Evolutionary conservation across 306 rosid species (phyloP), one percentile per base, ranked within the genome.

Genomic region (Spatholobus suberectus): DNA sequence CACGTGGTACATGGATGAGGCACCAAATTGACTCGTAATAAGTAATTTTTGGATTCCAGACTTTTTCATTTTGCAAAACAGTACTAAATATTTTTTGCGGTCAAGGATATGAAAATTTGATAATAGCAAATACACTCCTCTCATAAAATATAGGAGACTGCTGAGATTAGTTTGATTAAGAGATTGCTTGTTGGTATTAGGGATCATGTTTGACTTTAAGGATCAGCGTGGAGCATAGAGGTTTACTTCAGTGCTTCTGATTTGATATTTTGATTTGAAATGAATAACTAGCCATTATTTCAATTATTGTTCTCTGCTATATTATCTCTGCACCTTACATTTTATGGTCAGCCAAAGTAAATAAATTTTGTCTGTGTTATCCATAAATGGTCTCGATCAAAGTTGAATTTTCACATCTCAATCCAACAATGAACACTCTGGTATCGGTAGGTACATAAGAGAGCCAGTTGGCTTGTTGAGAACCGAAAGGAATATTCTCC

Each of bases 111-210:
- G n/a, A n/a, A n/a, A n/a, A n/a, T n/a, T n/a, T n/a, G n/a, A n/a
- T n/a, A n/a, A n/a, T n/a, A n/a, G n/a, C n/a, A n/a, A n/a, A n/a
- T n/a, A n/a, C n/a, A n/a, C n/a, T n/a, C n/a, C n/a, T n/a, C n/a
- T n/a, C n/a, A n/a, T n/a, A n/a, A n/a, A 54, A 59, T 71, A 27
- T n/a, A 21, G 21, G 68, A 71, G 80, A 44, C 72, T 35, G 34
- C 13, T 63, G 44, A 49, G 43, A 62, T 29, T 24, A 46, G n/a
- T n/a, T n/a, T n/a, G 68, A 6, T 83, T 80, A 62, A 69, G 76
- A 32, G 81, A 82, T 87, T 80, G 81, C 75, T 81, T 83, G 87
- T 40, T 29, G 62, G 81, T 13, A 8, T 15, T 76, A 84, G 89
- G 69, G 35, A 87, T 63, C 43, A 23, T 4, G 29, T 43, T 84